These are phyloP conservation scores for Primulina eburnea DNA, from an alignment of 257 asterid species.

Conservation along the genomic window DNA sequence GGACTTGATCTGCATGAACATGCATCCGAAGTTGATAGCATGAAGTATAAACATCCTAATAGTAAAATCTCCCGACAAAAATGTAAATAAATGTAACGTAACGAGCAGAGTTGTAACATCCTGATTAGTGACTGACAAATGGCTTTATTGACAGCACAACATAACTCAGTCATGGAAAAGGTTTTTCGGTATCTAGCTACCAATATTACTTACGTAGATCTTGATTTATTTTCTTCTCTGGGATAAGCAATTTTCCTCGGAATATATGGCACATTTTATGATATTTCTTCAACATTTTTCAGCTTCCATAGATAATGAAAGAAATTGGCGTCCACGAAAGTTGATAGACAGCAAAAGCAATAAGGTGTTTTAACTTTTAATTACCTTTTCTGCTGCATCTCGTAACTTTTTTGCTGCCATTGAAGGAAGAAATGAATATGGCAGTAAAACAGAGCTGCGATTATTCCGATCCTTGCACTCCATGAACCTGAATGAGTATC, in stretches of 20 bases:
- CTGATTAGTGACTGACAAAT: neutral
- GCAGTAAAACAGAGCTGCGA: constrained; percentile 62
- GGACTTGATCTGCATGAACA: constrained; percentile 57
- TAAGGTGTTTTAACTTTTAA: neutral
- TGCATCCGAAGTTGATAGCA: constrained; percentile 2
- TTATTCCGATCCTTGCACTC: constrained; percentile 95
- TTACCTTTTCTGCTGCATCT: constrained; percentile 79
- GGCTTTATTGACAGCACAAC: neutral
- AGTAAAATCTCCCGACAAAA: neutral
- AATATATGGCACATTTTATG: neutral
- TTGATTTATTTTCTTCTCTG: neutral
- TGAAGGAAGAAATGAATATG: constrained; percentile 88
- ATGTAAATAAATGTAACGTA: constrained; percentile 14
- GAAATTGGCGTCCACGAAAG: constrained; percentile 2
- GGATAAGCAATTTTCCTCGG: neutral
- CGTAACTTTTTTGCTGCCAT: constrained; percentile 77
- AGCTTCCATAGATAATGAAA: neutral
- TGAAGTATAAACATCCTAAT: constrained; percentile 1
- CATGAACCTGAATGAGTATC: constrained; percentile 87
- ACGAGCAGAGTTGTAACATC: neutral
- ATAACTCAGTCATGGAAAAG: neutral
- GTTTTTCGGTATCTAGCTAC: neutral
- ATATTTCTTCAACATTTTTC: neutral
- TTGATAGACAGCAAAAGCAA: constrained; percentile 4
- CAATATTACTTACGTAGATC: too few species aligned